Evolutionary conservation across 306 rosid genomes (phyloP), one percentile per base, ranked within the genome.

Genomic region (Rosa multiflora): DNA sequence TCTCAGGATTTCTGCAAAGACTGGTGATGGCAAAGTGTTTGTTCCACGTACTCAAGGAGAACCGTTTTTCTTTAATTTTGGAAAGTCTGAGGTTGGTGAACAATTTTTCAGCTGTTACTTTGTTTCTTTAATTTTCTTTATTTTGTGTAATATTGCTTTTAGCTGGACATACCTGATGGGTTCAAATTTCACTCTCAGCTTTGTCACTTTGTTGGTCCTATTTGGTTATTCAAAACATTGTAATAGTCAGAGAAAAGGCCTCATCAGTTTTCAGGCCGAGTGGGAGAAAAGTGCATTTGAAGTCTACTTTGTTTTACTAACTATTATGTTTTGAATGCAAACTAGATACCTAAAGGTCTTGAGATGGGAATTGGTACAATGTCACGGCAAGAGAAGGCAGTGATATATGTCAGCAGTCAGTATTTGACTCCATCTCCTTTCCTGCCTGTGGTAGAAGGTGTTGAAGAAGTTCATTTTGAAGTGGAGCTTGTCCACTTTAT

Each of bases 321-420:
- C 75, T 10, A 21, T 72, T 20, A 18, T 51, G 52, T 48, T 75
- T 84, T 43, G 39, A 79, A 52, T 67, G 29, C 47, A 72, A 83
- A 78, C 29, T 85, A 96, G 99, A 91, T 96, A 75, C 99, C 99
- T 75, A 90, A 90, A 85, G 99, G 98, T 80, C 97, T 96, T 82
- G 98, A 96, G 86, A 90, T 93, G 97, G 99, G 92, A 56, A 91
- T 96, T 49, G 99, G 97, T 80, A 86, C 96, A 29, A 96, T 93
- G 99, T 70, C 91, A 64, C 85, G 94, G 79, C 87, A 86, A 83
- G 99, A 96, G 88, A 95, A 90, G 83, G 98, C 97, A 64, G 88
- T 89, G 61, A 85, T 91, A 83, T 96, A 83, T 75, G 97, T 91
- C 42, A 85, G 84, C 55, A 81, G 91, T 59, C 92, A 88, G 83